Evolutionary conservation across 2,329 filamentous ascomycete species (phyloP), one percentile per base, ranked within the genome.

Genomic region (Pyrenochaeta sp.): DNA sequence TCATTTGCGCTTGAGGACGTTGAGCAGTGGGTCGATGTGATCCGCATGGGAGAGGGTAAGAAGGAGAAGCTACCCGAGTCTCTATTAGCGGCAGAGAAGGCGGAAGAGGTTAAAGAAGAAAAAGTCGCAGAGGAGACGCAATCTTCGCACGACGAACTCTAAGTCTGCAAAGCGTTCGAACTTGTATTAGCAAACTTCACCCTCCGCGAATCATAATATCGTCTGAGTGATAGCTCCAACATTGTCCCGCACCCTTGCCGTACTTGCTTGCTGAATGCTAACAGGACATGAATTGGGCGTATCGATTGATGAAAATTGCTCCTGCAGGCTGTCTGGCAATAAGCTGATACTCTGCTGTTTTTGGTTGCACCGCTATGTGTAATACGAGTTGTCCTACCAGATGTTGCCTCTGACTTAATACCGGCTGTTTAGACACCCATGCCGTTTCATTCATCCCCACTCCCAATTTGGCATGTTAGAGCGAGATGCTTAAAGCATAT

Each of bases 1-100:
- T 73, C 77, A 14, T 87, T 87, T 39, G 85, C 84, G 49, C 71
- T 82, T 20, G 80, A 84, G 48, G 84, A 83, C 21, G 79, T 99
- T 27, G 91, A 97, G 78, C 79, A 81, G 57, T 99, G 94, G 92
- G 86, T 99, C 54, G 95, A 99, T 69, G 83, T 86, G n/a, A 92
- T 98, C 58, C 88, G 92, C 32, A 84, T 99, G 82, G 91, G 93
- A 46, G 94, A 98, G 71, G 90, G 91, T 2, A 79, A 84, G 54
- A 97, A 94, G 82, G 83, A 87, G 67, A 90, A 86, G 64, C 71
- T 93, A 14, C 82, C 81, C 35, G 85, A 89, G 54, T 68, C 69
- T 4, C 41, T 82, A 31, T 59, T 82, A 9, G 65, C 71, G 5
- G 56, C 58, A 20, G 62, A 54, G 3, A 61, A 71, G 36, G 66